Evolutionary conservation across 177 flowering plant genomes (phyloP).

Genomic region (Vitis hybrid): DNA sequence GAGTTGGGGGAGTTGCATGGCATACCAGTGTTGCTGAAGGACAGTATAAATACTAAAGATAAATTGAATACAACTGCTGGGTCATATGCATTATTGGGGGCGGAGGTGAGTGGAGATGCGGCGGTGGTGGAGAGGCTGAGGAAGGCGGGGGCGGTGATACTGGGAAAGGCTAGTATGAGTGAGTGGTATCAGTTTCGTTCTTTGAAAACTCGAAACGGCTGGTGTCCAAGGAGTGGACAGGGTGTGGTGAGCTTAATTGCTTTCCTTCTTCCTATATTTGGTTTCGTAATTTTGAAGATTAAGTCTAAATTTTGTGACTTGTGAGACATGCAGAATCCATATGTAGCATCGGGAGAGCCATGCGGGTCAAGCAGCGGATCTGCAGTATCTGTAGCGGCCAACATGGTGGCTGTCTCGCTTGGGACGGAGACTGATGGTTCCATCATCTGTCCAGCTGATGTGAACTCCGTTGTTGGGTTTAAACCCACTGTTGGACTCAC

Average conservation of each 20-base stretch:
- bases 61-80: conserved; percentile 45
- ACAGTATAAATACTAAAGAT: conserved; percentile 38
- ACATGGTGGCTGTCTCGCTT: conserved; percentile 42
- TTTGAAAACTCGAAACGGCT: conserved; percentile 17
- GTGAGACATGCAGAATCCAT: too few species aligned
- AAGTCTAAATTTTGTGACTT: too few species aligned
- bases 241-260: not conserved
- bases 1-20: conserved; percentile 30
- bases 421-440: conserved; percentile 54
- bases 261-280: too few species aligned
- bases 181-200: conserved; percentile 35
- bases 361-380: conserved; percentile 55
- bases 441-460: conserved; percentile 42
- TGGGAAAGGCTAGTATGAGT: conserved; percentile 42
- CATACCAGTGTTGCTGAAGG: conserved; percentile 47
- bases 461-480: conserved; percentile 53
- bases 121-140: conserved; percentile 42
- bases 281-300: too few species aligned
- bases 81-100: conserved; percentile 43
- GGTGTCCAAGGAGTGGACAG: conserved; percentile 45
- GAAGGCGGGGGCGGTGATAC: conserved; percentile 39
- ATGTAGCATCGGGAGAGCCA: conserved; percentile 15
- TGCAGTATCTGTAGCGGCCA: conserved; percentile 49
- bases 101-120: conserved; percentile 36
- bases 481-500: conserved; percentile 73